These are phyloP conservation scores for Magnolia changhungtana DNA, from an alignment of 164 flowering plant species.

Conservation along the genomic window DNA sequence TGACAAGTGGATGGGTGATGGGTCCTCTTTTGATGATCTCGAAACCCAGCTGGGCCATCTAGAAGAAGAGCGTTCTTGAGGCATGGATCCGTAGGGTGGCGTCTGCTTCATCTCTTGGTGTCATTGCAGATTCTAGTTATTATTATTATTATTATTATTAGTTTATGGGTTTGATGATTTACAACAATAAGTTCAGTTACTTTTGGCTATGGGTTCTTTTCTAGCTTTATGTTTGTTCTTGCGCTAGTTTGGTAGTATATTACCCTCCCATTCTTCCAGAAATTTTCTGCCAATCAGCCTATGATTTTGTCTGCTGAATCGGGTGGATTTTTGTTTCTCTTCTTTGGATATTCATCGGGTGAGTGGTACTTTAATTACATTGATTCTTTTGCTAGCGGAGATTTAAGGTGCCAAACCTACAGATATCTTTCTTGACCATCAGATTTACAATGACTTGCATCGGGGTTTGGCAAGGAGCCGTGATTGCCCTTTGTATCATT, in stretches of 20 bases:
- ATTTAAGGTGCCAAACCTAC: not conserved
- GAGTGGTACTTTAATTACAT: not conserved
- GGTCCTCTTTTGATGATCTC: conserved; percentile 28
- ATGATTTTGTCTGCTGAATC: not conserved
- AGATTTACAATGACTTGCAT: not conserved
- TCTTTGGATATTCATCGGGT: not conserved
- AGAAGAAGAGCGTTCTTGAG: conserved; percentile 18
- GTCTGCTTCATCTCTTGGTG: conserved; percentile 15
- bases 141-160: conserved; percentile 8
- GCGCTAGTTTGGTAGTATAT: not conserved
- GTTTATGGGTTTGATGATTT: conserved; percentile 12
- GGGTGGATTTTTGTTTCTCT: not conserved
- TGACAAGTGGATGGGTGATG: conserved; percentile 42
- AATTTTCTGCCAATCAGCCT: not conserved
- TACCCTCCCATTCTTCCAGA: too few species aligned
- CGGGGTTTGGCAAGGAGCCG: not conserved
- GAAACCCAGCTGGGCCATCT: conserved; percentile 22
- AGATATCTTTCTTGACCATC: not conserved
- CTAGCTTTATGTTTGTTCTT: not conserved
- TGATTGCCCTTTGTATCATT: not conserved
- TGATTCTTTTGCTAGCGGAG: not conserved
- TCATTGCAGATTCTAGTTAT: conserved; percentile 19
- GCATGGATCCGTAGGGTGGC: conserved; percentile 32
- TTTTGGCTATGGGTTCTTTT: conserved; percentile 8
- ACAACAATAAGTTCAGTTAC: conserved; percentile 16